phyloP scores from a whole-genome alignment of 169 alveolate species.

The Plasmodium knowlesi region DNA sequence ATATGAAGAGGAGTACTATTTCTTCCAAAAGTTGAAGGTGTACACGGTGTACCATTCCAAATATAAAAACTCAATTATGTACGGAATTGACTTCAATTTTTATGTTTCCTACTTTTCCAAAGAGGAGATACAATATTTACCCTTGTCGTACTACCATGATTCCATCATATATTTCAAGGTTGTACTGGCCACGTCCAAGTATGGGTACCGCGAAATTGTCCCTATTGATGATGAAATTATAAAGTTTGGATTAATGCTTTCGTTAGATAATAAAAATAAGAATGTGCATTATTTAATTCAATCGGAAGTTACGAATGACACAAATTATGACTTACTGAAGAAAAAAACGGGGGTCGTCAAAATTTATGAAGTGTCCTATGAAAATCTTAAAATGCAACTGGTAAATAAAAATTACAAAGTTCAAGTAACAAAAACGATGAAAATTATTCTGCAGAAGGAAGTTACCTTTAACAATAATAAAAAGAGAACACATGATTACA shows the following conservation, averaged over 20 bases:
- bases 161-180: slow-evolving; percentile 70
- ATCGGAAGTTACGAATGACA: slow-evolving; percentile 35
- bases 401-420: slow-evolving; percentile 33
- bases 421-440: slow-evolving; percentile 46
- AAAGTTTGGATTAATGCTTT: slow-evolving; percentile 50
- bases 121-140: slow-evolving; percentile 43
- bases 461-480: slow-evolving; percentile 46
- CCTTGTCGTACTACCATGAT: slow-evolving; percentile 66
- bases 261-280: slow-evolving; percentile 70
- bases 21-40: slow-evolving; percentile 33
- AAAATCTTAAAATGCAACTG: slow-evolving; percentile 5
- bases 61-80: slow-evolving; percentile 25
- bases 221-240: slow-evolving; percentile 72
- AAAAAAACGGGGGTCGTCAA: slow-evolving; percentile 50
- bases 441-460: slow-evolving; percentile 55
- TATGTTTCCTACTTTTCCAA: slow-evolving; percentile 51
- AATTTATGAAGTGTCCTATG: slow-evolving; percentile 49
- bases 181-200: slow-evolving; percentile 48
- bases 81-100: slow-evolving; percentile 61
- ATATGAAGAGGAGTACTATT: slow-evolving; percentile 50
- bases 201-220: slow-evolving; percentile 54
- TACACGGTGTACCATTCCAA: slow-evolving; percentile 48
- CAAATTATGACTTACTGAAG: slow-evolving; percentile 35
- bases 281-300: slow-evolving; percentile 64
- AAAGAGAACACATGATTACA: slow-evolving; percentile 37